These are phyloP conservation scores for Phymatotrichopsis omnivora DNA, from an alignment of 2,329 filamentous ascomycete species.

Conservation along the genomic window DNA sequence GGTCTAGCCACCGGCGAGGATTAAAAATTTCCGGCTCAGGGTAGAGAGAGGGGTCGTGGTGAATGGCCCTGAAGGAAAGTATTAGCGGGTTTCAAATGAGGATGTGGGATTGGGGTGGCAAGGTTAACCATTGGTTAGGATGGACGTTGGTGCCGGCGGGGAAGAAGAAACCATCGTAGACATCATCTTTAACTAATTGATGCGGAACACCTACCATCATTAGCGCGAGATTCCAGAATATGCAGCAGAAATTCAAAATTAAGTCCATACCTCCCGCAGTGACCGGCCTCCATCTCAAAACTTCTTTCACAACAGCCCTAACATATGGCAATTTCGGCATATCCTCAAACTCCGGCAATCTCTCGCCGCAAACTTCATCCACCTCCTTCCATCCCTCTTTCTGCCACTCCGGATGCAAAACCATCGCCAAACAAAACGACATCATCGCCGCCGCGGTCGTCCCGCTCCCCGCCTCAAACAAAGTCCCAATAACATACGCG, in stretches of 20 bases:
- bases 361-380: conserved; percentile 46
- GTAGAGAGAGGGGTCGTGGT: conserved; percentile 49
- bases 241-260: neutral
- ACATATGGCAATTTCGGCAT: conserved; percentile 44
- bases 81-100: neutral
- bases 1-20: conserved; percentile 53
- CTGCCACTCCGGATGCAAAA: conserved; percentile 45
- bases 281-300: conserved; percentile 48
- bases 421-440: conserved; percentile 37
- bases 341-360: conserved; percentile 44
- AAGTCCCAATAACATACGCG: conserved; percentile 33
- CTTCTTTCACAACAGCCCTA: conserved; percentile 49
- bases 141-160: conserved; percentile 45
- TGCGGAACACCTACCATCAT: conserved; percentile 43
- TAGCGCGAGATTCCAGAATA: too few relatives aligned
- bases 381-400: conserved; percentile 47
- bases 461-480: conserved; percentile 40
- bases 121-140: conserved; percentile 42
- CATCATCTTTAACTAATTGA: conserved; percentile 43
- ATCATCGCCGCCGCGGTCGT: conserved; percentile 38
- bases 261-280: conserved; percentile 37
- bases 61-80: conserved; percentile 38
- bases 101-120: conserved; percentile 18
- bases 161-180: conserved; percentile 46
- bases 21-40: conserved; percentile 53